Evolutionary conservation across 148 eudicot genomes (phyloP).

Genomic region (Amaranthus hypochondriacus): DNA sequence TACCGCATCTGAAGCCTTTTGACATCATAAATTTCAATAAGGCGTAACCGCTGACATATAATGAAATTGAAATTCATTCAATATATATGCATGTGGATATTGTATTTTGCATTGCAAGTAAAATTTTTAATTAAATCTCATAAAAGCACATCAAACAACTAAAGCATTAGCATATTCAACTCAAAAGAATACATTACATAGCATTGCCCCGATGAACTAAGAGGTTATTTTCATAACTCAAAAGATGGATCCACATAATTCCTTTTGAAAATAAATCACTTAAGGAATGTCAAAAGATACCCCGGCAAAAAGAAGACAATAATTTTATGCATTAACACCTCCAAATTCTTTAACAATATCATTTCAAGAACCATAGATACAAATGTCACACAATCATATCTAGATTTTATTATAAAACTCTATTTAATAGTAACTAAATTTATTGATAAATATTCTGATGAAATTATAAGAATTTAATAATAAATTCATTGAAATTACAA

Average conservation of each 20-base stretch:
- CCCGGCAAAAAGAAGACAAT: background rate
- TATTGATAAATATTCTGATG: background rate
- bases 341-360: too few species aligned
- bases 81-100: slow-evolving; percentile 5
- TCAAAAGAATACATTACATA: background rate
- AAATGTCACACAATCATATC: too few species aligned
- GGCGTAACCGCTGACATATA: slow-evolving; percentile 68
- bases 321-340: background rate
- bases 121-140: background rate
- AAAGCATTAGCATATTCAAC: background rate
- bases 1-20: slow-evolving; percentile 98
- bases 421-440: background rate
- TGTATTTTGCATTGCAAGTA: background rate
- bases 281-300: background rate
- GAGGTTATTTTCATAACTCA: too few species aligned
- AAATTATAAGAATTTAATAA: background rate
- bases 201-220: too few species aligned
- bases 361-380: too few species aligned
- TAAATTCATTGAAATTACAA: background rate
- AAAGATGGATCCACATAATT: background rate
- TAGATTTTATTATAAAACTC: too few species aligned
- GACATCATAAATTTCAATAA: slow-evolving; percentile 86
- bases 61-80: background rate
- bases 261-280: background rate
- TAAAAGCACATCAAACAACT: background rate